A percentile compares a stretch with the other conserved stretches of the same genome.
These are phyloP conservation scores for Phaeosphaeria sp. DNA, from an alignment of 2,329 filamentous ascomycete species.

Conservation along the genomic window DNA sequence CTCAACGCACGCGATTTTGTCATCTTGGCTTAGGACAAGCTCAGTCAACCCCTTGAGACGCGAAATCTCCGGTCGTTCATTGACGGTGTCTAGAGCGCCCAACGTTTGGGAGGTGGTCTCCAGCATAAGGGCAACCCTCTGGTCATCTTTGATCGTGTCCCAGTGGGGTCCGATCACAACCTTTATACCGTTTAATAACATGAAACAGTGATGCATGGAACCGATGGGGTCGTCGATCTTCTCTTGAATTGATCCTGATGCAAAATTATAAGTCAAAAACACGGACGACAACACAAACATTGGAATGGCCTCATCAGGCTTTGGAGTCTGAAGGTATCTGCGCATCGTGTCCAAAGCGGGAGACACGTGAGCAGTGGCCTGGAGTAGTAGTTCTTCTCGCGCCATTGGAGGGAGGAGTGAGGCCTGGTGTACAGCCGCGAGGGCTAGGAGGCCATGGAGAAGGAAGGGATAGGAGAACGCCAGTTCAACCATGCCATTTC, in stretches of 20 bases:
- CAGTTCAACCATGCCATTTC: slow-evolving; percentile 28
- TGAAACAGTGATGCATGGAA: slow-evolving; percentile 38
- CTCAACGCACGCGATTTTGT: slow-evolving; percentile 25
- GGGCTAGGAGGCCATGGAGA: slow-evolving; percentile 37
- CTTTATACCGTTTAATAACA: slow-evolving; percentile 34
- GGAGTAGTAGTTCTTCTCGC: slow-evolving; percentile 28
- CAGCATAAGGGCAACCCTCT: slow-evolving; percentile 20
- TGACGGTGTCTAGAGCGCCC: slow-evolving; percentile 18
- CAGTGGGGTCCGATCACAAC: slow-evolving; percentile 34
- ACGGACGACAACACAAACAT: slow-evolving; percentile 41
- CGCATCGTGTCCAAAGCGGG: slow-evolving; percentile 32
- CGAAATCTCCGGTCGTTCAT: slow-evolving; percentile 27
- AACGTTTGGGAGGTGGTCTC: slow-evolving; percentile 16
- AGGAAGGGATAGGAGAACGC: slow-evolving; percentile 38
- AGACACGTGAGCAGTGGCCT: slow-evolving; percentile 38
- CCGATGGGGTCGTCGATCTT: slow-evolving; percentile 38
- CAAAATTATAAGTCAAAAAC: slow-evolving; percentile 39
- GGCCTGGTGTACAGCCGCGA: slow-evolving; percentile 38
- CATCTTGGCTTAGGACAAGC: slow-evolving; percentile 23
- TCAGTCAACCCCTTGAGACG: slow-evolving; percentile 32
- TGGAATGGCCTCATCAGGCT: slow-evolving; percentile 18
- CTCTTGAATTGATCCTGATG: slow-evolving; percentile 33
- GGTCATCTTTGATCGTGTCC: slow-evolving; percentile 25
- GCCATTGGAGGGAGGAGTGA: slow-evolving; percentile 24
- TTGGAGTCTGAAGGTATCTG: slow-evolving; percentile 29